Evolutionary conservation across 2,329 filamentous ascomycete genomes (phyloP).

Genomic region (Metarhizium rileyi): DNA sequence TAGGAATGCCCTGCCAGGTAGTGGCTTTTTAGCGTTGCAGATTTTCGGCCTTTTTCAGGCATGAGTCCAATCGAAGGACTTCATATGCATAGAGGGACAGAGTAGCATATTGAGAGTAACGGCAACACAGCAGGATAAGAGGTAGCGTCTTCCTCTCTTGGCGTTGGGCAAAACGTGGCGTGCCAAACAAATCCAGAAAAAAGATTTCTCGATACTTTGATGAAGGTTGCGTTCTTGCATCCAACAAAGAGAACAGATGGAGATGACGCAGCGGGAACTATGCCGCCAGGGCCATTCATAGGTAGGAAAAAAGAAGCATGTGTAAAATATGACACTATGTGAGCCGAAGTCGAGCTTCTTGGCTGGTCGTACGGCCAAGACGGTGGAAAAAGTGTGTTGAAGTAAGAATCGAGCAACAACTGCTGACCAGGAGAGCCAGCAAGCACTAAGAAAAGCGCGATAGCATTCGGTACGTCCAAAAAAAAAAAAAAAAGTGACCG

Average conservation of each 20-base stretch:
- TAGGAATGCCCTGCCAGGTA: background rate
- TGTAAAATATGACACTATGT: background rate
- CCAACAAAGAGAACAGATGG: background rate
- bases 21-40: background rate
- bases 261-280: background rate
- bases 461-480: no score
- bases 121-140: background rate
- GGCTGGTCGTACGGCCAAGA: background rate
- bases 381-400: no score
- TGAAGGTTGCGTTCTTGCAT: background rate
- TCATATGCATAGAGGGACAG: constrained; percentile 9
- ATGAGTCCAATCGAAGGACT: constrained; percentile 17
- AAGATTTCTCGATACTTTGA: no score
- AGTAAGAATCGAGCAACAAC: no score
- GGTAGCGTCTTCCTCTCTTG: background rate
- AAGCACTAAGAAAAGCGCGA: no score
- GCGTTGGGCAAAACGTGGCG: background rate
- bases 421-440: no score
- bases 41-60: constrained; percentile 8
- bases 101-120: constrained; percentile 12
- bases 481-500: background rate
- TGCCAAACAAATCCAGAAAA: background rate
- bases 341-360: background rate
- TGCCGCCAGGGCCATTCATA: background rate
- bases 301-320: background rate